A percentile compares a stretch with the other conserved stretches of the same genome.
Conservation (phyloP, 768 basidiomycete species). For the Kwoniella pini region DNA sequence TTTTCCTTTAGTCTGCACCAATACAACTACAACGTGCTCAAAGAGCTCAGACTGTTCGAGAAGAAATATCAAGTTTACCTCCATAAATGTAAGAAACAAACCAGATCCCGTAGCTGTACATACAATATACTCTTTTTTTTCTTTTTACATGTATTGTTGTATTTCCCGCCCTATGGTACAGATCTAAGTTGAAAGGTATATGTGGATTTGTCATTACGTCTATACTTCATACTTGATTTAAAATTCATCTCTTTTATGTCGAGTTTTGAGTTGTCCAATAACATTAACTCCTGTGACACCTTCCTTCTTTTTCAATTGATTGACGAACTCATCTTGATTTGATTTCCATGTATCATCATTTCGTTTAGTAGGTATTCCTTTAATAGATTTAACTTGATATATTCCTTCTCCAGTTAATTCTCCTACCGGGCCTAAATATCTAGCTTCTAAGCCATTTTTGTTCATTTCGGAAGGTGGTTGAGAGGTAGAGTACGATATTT, state of each 20-base stretch:
- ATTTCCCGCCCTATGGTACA: not conserved
- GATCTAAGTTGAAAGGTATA: not conserved
- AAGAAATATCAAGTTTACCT: conserved; percentile 36
- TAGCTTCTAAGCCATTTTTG: conserved; percentile 3
- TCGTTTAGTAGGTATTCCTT: conserved; percentile 23
- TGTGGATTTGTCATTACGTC: too few species aligned
- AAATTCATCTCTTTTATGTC: conserved; percentile 40
- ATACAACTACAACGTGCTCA: conserved; percentile 37
- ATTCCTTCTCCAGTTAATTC: conserved; percentile 45
- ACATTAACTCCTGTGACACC: conserved; percentile 38
- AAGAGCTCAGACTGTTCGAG: conserved; percentile 42
- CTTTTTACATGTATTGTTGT: not conserved
- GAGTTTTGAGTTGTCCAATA: conserved; percentile 37
- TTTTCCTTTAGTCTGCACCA: conserved; percentile 41
- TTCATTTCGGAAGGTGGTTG: conserved; percentile 10
- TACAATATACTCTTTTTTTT: not conserved
- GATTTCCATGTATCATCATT: conserved; percentile 8
- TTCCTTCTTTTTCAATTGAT: conserved; percentile 22
- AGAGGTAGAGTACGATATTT: conserved; percentile 26
- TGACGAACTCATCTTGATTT: conserved; percentile 5
- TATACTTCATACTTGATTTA: too few species aligned
- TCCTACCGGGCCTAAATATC: conserved; percentile 41
- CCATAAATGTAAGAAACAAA: conserved; percentile 5
- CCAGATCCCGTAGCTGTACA: too few species aligned
- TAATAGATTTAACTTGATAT: conserved; percentile 24